Evolutionary conservation across 1,284 basidiomycete species (phyloP), one percentile per base, ranked within the genome.

Genomic region (Sanguinoderma infundibulare): DNA sequence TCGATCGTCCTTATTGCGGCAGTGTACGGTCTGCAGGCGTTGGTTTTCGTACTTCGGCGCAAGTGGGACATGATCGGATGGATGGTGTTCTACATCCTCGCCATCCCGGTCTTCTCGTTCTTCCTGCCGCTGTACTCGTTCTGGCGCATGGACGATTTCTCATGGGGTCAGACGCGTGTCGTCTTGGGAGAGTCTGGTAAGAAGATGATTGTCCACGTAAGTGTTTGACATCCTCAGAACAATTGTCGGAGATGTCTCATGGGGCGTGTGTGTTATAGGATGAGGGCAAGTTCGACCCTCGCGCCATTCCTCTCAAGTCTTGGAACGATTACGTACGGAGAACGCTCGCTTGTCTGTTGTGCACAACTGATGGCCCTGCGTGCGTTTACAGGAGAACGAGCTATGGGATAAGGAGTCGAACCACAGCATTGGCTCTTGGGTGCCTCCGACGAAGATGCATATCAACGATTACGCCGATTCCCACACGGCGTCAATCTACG

Each of bases 101-200:
- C 95, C 55, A 95, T 97, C 66, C 95, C 95, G 3, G 86, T 87
- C 53, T 96, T 95, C 82, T 96, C 96, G 22, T 91, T 99, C 80
- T 85, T 96, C 78, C 84, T 98, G 40, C 97, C 96, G 0, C 79
- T 98, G 22, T 98, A 98, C 77, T 97, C 97, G 1, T 98, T 98
- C 89, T 99, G 96, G 97, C 89, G 85, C 69, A 98, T 98, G 96
- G 97, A 98, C 78, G 95, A 98, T 78, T 98, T 98, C 86, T 96
- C 94, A 3, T 98, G 95, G 98, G 98, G 98, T 86, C 85, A 86
- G 51, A 98, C 96, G 22, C 93, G 94, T 87, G 76, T 96, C 64
- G 96, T 99, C 35, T 80, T 98, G 68, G 97, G 96, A 69, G 97
- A 99, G 78, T 86, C 90, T 61, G 97, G 96, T 32, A 96, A 97